Evolutionary conservation across 179 eudicot genomes (phyloP), one percentile per base, ranked within the genome.

Genomic region (Heliamphora pulchella): DNA sequence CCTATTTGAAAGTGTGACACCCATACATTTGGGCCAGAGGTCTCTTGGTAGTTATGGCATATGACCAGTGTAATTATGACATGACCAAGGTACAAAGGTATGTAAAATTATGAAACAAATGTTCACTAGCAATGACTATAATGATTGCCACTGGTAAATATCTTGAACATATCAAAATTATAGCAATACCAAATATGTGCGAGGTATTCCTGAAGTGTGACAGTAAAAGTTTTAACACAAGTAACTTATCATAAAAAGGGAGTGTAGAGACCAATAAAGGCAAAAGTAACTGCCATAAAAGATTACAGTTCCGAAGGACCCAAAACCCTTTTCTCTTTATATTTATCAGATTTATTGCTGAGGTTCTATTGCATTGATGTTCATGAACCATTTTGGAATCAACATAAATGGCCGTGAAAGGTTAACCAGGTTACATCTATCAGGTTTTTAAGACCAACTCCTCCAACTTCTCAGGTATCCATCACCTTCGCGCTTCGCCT

Each of bases 351-450:
- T 18, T 1, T 62, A 31, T 47, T 47, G 3, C 61, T 46, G 4
- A n/a, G 20, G 2, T 58, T 75, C 31, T 39, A 39, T 10, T 58
- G 63, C n/a, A 8, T 39, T 58, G 53, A 43, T 59, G 41, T 58
- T 43, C 41, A 43, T 57, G 78, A 31, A 75, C 50, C 61, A 39
- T 75, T 75, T 57, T 50, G 54, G 18, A 75, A 57, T 65, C 66
- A 14, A 3, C 8, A 6, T 57, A 50, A 8, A 75, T 55, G 41
- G 59, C 47, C 41, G 46, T 46, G 41, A 55, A 73, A 73, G 43
- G 44, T 53, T 10, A 73, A 46, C 3, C 39, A 44, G 9, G 15
- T 44, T 13, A 31, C 31, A 31, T 31, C 31, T 31, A 31, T 31
- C 31, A 31, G 31, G 31, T 31, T 31, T 31, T 31, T 31, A 31